A percentile compares a stretch with the other conserved stretches of the same genome.
These are phyloP conservation scores for Blastobotrys malaysiensis DNA, from an alignment of 1,139 yeast genomes.

Conservation along the genomic window DNA sequence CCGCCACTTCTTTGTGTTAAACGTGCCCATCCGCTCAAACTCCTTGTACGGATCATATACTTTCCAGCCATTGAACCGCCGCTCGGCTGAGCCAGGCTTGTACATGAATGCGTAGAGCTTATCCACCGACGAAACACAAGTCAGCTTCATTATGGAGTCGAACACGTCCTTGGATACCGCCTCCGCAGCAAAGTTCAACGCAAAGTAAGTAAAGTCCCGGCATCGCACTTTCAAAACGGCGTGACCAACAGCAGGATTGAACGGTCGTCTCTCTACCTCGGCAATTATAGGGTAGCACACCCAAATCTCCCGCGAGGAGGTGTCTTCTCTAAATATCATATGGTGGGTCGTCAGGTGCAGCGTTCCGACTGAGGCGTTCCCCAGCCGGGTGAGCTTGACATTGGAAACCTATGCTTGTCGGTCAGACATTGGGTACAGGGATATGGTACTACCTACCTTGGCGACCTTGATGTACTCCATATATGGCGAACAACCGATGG, in stretches of 20 bases:
- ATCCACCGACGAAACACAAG: slow-evolving; percentile 51
- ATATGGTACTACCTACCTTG: slow-evolving; percentile 30
- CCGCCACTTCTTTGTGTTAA: slow-evolving; percentile 53
- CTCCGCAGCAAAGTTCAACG: slow-evolving; percentile 65
- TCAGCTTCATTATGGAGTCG: slow-evolving; percentile 61
- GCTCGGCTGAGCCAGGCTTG: slow-evolving; percentile 54
- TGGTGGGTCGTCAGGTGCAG: slow-evolving; percentile 81
- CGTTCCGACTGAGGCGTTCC: slow-evolving; percentile 59
- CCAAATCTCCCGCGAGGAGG: slow-evolving; percentile 69
- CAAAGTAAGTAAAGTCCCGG: slow-evolving; percentile 80
- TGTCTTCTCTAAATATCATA: slow-evolving; percentile 59
- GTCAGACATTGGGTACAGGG: neutral
- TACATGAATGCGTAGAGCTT: slow-evolving; percentile 68
- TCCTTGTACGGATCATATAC: slow-evolving; percentile 60
- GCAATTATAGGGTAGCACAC: slow-evolving; percentile 85
- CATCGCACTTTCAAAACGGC: slow-evolving; percentile 60
- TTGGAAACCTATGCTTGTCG: slow-evolving; percentile 45
- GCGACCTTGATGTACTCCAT: slow-evolving; percentile 59
- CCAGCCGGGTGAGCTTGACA: slow-evolving; percentile 66
- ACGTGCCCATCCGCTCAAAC: slow-evolving; percentile 51
- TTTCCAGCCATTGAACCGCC: slow-evolving; percentile 60
- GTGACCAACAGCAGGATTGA: slow-evolving; percentile 39
- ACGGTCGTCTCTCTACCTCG: slow-evolving; percentile 49
- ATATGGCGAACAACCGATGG: neutral
- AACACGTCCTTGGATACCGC: slow-evolving; percentile 63